Percentiles rank a stretch among this genome's conserved stretches.
These are phyloP conservation scores for Pythium chondricola DNA, from an alignment of 352 stramenopile genomes.

Conservation along the genomic window DNA sequence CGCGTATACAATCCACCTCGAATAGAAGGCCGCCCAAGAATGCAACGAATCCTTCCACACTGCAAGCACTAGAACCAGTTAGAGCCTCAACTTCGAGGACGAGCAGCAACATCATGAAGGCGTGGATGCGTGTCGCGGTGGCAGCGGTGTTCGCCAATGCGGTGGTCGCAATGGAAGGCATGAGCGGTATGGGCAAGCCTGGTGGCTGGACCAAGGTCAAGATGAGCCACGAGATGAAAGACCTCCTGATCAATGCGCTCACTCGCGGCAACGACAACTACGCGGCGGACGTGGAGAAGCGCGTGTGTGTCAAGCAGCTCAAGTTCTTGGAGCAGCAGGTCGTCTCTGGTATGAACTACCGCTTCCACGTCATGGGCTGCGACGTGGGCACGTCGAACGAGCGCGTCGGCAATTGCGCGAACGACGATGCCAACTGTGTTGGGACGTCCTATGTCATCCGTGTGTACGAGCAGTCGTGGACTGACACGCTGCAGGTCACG, in stretches of 20 bases:
- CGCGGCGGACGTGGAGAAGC: slow-evolving; percentile 14
- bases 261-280: slow-evolving; percentile 24
- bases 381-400: slow-evolving; percentile 22
- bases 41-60: too few relatives aligned
- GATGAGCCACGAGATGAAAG: slow-evolving; percentile 14
- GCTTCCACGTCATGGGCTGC: slow-evolving; percentile 56
- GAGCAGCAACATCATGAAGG: not conserved
- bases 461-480: slow-evolving; percentile 60
- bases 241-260: slow-evolving; percentile 17
- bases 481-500: slow-evolving; percentile 52
- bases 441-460: slow-evolving; percentile 36
- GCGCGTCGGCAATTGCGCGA: slow-evolving; percentile 34
- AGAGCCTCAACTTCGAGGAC: too few relatives aligned
- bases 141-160: slow-evolving; percentile 3
- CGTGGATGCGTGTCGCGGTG: not conserved
- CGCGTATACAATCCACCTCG: too few relatives aligned
- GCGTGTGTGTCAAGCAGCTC: slow-evolving; percentile 37
- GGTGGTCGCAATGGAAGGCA: slow-evolving; percentile 12
- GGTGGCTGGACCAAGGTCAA: slow-evolving; percentile 18
- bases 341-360: slow-evolving; percentile 74
- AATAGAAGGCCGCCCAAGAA: too few relatives aligned
- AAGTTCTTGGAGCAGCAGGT: slow-evolving; percentile 48
- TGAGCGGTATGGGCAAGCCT: not conserved
- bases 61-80: too few relatives aligned
- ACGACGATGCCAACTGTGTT: slow-evolving; percentile 20